phyloP scores from a whole-genome alignment of 257 asterid species.

The Craterostigma plantagineum region DNA sequence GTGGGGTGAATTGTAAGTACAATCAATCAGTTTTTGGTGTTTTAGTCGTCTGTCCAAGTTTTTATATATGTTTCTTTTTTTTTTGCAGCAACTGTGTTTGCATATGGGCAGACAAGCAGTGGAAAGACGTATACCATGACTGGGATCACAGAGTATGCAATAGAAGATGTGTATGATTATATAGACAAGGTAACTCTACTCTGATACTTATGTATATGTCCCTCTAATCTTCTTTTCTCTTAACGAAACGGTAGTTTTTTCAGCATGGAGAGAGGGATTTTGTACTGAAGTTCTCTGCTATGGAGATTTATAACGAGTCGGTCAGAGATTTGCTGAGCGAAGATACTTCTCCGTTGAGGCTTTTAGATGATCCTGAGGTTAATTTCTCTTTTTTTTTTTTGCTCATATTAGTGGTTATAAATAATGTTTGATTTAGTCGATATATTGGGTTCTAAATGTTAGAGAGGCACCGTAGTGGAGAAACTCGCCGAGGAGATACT shows the following conservation, averaged over 20 bases:
- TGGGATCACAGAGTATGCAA: slow-evolving; percentile 88
- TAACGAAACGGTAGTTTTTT: too few relatives aligned
- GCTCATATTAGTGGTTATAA: background rate
- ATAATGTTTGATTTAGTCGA: background rate
- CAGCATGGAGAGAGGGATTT: slow-evolving; percentile 25
- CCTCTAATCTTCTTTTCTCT: slow-evolving; percentile 6
- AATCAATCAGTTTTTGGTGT: background rate
- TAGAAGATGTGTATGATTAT: slow-evolving; percentile 69
- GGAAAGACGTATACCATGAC: slow-evolving; percentile 93
- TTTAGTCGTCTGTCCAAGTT: background rate
- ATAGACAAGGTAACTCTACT: slow-evolving; percentile 48
- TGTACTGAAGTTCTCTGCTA: slow-evolving; percentile 37
- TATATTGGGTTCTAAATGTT: background rate
- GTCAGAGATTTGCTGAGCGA: slow-evolving; percentile 42
- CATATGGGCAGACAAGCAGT: slow-evolving; percentile 96
- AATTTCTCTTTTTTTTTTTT: background rate
- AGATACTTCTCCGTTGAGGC: slow-evolving; percentile 36
- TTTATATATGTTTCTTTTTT: slow-evolving; percentile 8
- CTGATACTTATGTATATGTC: background rate
- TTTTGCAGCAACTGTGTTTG: slow-evolving; percentile 87
- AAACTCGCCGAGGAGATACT: slow-evolving; percentile 56
- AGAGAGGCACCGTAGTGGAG: slow-evolving; percentile 76
- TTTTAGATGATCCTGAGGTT: slow-evolving; percentile 51
- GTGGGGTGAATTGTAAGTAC: slow-evolving; percentile 78
- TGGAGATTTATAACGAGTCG: slow-evolving; percentile 58